phyloP scores from a whole-genome alignment of 345 rosid species.

The Salix caprea region DNA sequence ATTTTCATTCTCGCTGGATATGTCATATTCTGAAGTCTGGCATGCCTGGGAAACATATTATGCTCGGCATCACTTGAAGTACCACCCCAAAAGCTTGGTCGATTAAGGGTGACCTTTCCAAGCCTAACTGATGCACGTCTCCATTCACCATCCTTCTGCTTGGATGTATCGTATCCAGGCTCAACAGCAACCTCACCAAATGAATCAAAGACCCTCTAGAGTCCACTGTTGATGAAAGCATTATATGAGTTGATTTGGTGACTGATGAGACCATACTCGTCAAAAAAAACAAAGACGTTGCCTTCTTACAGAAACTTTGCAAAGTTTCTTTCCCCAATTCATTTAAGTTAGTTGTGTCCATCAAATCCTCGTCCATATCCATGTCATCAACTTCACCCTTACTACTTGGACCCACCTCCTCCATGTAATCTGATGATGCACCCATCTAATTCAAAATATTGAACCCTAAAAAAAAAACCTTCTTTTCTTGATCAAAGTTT shows the following conservation, averaged over 20 bases:
- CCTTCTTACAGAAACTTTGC: slow-evolving; percentile 55
- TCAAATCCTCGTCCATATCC: slow-evolving; percentile 25
- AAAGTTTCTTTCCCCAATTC: slow-evolving; percentile 47
- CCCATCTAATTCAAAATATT: slow-evolving; percentile 26
- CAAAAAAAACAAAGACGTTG: slow-evolving; percentile 49
- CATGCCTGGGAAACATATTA: slow-evolving; percentile 47
- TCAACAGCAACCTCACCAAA: slow-evolving; percentile 58
- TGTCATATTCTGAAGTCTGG: slow-evolving; percentile 91
- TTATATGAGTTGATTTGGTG: slow-evolving; percentile 84
- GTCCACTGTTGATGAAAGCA: slow-evolving; percentile 55
- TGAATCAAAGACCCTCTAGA: slow-evolving; percentile 58
- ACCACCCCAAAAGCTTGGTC: slow-evolving; percentile 51
- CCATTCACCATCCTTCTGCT: slow-evolving; percentile 65
- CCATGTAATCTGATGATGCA: slow-evolving; percentile 12
- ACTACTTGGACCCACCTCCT: slow-evolving; percentile 16
- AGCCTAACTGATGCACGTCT: slow-evolving; percentile 54
- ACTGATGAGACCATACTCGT: slow-evolving; percentile 69
- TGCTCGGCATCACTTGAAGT: slow-evolving; percentile 4
- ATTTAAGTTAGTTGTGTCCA: slow-evolving; percentile 16
- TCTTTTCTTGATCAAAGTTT: too few species aligned
- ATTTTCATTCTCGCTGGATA: slow-evolving; percentile 70
- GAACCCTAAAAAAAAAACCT: background rate
- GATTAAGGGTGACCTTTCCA: slow-evolving; percentile 54
- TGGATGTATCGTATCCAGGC: slow-evolving; percentile 63
- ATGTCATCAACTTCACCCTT: slow-evolving; percentile 18